Conservation (phyloP, 2,329 filamentous ascomycete genomes). For the Drechslerella stenobrocha region DNA sequence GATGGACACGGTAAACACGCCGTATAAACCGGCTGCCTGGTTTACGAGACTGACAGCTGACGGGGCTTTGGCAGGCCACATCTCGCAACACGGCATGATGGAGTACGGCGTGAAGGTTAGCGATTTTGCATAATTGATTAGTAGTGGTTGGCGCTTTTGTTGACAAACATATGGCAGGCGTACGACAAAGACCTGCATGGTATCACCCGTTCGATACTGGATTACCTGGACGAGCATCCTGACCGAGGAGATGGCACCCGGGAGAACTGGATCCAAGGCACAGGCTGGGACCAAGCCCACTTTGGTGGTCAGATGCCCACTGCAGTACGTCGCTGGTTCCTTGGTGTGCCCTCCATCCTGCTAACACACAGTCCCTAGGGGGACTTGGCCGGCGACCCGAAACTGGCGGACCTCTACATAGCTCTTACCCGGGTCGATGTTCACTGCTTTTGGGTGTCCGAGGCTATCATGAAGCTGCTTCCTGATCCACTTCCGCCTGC, state of each 20-base stretch:
- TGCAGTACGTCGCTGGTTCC: slow-evolving; percentile 60
- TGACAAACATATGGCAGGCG: not conserved
- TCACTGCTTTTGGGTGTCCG: slow-evolving; percentile 71
- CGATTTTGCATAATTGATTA: slow-evolving; percentile 56
- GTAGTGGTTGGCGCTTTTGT: slow-evolving; percentile 56
- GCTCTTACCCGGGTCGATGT: slow-evolving; percentile 72
- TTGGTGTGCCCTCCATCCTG: slow-evolving; percentile 17
- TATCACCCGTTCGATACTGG: slow-evolving; percentile 62
- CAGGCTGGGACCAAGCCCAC: slow-evolving; percentile 71
- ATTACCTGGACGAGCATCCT: slow-evolving; percentile 61
- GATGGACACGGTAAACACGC: slow-evolving; percentile 63
- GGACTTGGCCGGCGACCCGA: slow-evolving; percentile 62
- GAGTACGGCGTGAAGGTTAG: slow-evolving; percentile 69
- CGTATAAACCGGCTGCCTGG: not conserved
- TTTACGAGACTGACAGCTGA: not conserved
- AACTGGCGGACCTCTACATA: slow-evolving; percentile 64
- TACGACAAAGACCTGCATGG: slow-evolving; percentile 17
- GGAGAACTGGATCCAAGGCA: slow-evolving; percentile 67
- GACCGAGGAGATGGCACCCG: slow-evolving; percentile 59
- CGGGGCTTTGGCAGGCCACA: slow-evolving; percentile 59
- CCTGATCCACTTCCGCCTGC: slow-evolving; percentile 59
- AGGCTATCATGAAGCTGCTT: slow-evolving; percentile 66
- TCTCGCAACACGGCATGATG: slow-evolving; percentile 69
- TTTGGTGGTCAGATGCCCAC: slow-evolving; percentile 67
- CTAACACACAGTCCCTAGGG: slow-evolving; percentile 55